Percentiles rank a stretch among this genome's conserved stretches.
Evolutionary conservation across 192 early-diverging fungal species (phyloP).

Genomic region (Entomortierella chlamydospora): DNA sequence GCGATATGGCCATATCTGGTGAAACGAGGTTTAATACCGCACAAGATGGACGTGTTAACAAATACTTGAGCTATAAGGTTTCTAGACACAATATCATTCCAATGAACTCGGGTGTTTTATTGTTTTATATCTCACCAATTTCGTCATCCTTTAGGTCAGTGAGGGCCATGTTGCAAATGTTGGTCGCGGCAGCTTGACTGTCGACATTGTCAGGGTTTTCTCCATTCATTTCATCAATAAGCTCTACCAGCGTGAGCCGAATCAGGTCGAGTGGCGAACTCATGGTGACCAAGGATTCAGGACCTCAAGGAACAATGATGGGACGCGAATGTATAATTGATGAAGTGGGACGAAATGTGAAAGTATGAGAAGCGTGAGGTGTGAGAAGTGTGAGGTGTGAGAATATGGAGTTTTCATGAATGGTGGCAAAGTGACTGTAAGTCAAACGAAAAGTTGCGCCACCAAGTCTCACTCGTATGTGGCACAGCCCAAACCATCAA

Average conservation of each 20-base stretch:
- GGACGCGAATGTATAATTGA: background rate
- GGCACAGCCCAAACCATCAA: no score
- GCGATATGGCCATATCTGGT: slow-evolving; percentile 58
- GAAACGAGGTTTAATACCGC: background rate
- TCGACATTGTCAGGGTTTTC: slow-evolving; percentile 38
- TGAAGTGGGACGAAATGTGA: background rate
- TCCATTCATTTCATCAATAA: slow-evolving; percentile 52
- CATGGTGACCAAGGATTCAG: slow-evolving; percentile 8
- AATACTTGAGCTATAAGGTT: background rate
- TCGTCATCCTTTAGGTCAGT: slow-evolving; percentile 32
- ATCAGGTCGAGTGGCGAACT: slow-evolving; percentile 43
- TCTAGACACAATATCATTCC: background rate
- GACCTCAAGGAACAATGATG: background rate
- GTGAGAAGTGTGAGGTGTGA: background rate
- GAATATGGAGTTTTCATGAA: background rate
- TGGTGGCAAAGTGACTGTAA: background rate
- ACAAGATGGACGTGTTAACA: no score
- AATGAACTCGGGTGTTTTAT: background rate
- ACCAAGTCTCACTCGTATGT: no score
- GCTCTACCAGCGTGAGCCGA: slow-evolving; percentile 47
- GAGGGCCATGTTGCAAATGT: slow-evolving; percentile 49
- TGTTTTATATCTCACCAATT: slow-evolving; percentile 16
- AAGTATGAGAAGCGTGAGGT: no score
- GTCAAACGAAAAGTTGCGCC: background rate
- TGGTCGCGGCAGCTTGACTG: slow-evolving; percentile 44